Base-by-base conservation (phyloP, 345 rosid species). In the Gossypium thurberi region DNA sequence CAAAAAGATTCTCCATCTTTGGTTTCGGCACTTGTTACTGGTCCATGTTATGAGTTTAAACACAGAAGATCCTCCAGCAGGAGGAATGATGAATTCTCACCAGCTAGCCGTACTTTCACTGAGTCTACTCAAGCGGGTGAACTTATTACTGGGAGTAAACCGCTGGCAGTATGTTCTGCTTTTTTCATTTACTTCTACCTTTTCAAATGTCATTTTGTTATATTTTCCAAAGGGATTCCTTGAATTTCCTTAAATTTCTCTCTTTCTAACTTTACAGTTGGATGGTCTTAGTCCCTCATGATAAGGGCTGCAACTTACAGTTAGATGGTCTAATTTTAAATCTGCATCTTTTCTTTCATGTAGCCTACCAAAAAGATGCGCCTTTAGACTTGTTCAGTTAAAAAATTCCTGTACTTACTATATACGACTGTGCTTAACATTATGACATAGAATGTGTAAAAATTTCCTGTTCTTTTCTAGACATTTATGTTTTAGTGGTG, bases 51-150 rank as follows among this genome's bases (percentile, higher is more conserved):
- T 73, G 90, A 88, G 79, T 81, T 78, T 64, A 86, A 83, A 62
- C 97, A 89, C 82, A 82, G 76, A 78, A 84, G 89, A 81, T 88
- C 91, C 73, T 86, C 92, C 65, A 88, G 97, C 92, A 87, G 84
- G 86, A 81, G 87, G 86, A 93, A 88, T 83, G 93, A 83, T 26
- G 96, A 96, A 72, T 79, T 89, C 77, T 90, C 94, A 53, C 85
- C 89, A 23, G 75, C 77, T 73, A 79, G 87, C 84, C 84, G 93
- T 81, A 78, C 85, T 10, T 74, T 89, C 74, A 82, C 89, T 11
- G 97, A 95, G 79, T 82, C 86, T 75, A 84, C 86, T 78, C 95
- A 85, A 72, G 90, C 69, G 76, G 86, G 95, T 77, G 88, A 86
- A 75, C 81, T 78, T 73, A 76, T 84, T 44, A 65, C 75, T 79